phyloP scores from a whole-genome alignment of 345 rosid species.

The Bruguiera gymnorhiza region DNA sequence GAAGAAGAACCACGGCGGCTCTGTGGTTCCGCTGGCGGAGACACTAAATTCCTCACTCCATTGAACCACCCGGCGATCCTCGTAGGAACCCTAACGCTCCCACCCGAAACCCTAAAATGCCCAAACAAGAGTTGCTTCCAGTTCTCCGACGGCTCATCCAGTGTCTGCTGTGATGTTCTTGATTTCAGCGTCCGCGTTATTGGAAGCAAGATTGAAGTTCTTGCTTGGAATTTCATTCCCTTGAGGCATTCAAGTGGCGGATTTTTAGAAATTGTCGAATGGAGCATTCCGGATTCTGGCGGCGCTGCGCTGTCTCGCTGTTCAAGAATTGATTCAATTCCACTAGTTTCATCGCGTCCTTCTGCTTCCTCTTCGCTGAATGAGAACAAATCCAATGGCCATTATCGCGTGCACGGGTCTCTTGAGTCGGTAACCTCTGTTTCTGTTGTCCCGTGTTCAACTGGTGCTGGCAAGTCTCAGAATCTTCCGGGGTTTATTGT shows the following conservation, averaged over 20 bases:
- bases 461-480: slow-evolving; percentile 20
- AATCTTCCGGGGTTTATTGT: slow-evolving; percentile 64
- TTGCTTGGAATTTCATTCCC: slow-evolving; percentile 78
- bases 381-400: slow-evolving; percentile 33
- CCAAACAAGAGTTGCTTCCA: slow-evolving; percentile 56
- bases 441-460: slow-evolving; percentile 58
- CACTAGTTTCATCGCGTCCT: slow-evolving; percentile 27
- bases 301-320: slow-evolving; percentile 22
- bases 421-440: slow-evolving; percentile 67
- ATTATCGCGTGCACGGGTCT: slow-evolving; percentile 47
- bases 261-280: slow-evolving; percentile 73
- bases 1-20: slow-evolving; percentile 6
- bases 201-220: slow-evolving; percentile 45
- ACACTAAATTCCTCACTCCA: slow-evolving; percentile 38
- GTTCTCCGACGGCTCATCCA: slow-evolving; percentile 52
- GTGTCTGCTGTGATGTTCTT: slow-evolving; percentile 75
- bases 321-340: slow-evolving; percentile 41
- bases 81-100: slow-evolving; percentile 60
- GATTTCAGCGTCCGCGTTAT: slow-evolving; percentile 35
- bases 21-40: slow-evolving; percentile 5
- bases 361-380: background rate
- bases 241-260: slow-evolving; percentile 45
- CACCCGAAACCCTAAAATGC: slow-evolving; percentile 46
- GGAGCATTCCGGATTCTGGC: slow-evolving; percentile 38
- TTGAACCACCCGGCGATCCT: slow-evolving; percentile 43